Base-by-base conservation (phyloP, 2,329 filamentous ascomycete genomes). In the Fusarium buxicola region DNA sequence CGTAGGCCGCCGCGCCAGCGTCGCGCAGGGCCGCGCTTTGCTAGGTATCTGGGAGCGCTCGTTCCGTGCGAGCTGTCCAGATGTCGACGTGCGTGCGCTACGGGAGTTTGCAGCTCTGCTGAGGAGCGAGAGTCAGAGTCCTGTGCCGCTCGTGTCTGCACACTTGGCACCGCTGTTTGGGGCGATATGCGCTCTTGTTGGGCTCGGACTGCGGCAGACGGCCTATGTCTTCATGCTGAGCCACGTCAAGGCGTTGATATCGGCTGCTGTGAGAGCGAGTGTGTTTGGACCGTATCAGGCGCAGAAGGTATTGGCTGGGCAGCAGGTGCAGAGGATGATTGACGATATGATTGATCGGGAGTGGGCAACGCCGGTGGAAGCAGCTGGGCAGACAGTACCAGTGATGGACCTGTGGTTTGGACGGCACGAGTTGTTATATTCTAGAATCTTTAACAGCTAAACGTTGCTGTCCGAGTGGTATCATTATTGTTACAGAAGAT, bases 351-450 rank as follows among this genome's bases (percentile, higher is more conserved):
- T 94, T 8, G 79, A 82, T 46, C 77, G 84, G 55, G 87, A 89
- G 69, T 89, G 85, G 85, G 67, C 80, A 12, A 85, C 80, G 55
- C 74, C 69, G 2, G 79, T 89, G 0, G 87, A 90, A 55, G 84
- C 89, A 61, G 91, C 91, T 4, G 90, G 89, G 6, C 90, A 94
- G 79, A 87, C 81, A 52, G 88, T 92, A 60, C 92, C 92, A 1
- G 84, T 88, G 2, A 88, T 94, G 84, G 92, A 95, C 78, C 74
- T 95, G 28, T 95, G 92, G 91, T 83, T 93, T 71, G 92, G 92
- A 4, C 83, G 92, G 72, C 92, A 95, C 75, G 92, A 95, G 81
- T 80, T 92, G 73, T 75, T 95, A 63, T 95, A 95, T 75, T 94
- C 91, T 56, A 86, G 92, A 68, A 94, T 95, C 51, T 95, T 95